Evolutionary conservation across 2,329 filamentous ascomycete genomes (phyloP).

Genomic region (Sporothrix brasiliensis): DNA sequence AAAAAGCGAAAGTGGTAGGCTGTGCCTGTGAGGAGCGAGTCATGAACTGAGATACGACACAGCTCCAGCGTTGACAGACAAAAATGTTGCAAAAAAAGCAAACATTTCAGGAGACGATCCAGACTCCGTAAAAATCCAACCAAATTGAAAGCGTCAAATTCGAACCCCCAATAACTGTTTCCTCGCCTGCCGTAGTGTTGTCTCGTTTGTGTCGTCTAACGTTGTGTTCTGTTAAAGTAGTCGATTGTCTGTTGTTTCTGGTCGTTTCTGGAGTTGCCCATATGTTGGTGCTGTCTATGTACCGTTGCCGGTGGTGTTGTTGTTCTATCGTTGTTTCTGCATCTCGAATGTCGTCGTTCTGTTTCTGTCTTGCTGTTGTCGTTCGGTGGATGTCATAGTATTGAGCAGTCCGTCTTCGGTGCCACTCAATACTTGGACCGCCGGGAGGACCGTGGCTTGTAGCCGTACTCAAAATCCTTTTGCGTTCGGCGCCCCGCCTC

Average conservation of each 20-base stretch:
- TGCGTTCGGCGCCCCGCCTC: background rate
- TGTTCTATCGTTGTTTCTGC: background rate
- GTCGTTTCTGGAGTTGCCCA: no score
- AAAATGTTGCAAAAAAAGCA: background rate
- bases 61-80: background rate
- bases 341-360: background rate
- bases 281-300: background rate
- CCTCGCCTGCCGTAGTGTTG: background rate
- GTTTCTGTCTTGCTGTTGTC: background rate
- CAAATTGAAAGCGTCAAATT: no score
- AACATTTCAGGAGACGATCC: background rate
- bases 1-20: background rate
- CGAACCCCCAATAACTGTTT: no score
- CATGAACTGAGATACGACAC: no score
- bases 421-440: slow-evolving; percentile 10
- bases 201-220: no score
- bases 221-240: background rate
- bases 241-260: background rate
- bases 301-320: background rate
- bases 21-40: no score
- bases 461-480: slow-evolving; percentile 5
- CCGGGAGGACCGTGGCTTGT: background rate
- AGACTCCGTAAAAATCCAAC: background rate
- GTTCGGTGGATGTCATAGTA: background rate
- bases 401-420: background rate